A percentile compares a stretch with the other conserved stretches of the same genome.
These are phyloP conservation scores for Amanita inopinata DNA, from an alignment of 768 basidiomycete species.

Conservation along the genomic window DNA sequence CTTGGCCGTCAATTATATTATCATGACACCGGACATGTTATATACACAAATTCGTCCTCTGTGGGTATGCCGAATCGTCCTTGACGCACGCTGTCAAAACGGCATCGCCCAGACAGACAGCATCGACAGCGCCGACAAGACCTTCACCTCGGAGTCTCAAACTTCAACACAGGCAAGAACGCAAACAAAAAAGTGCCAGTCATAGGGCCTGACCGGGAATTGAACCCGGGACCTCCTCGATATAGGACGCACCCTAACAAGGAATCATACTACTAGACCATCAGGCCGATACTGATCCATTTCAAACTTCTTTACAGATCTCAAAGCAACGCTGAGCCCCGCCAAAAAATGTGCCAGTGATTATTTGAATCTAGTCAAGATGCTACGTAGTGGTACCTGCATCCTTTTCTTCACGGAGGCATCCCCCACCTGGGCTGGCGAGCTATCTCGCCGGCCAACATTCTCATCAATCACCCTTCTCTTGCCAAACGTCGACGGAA, in stretches of 20 bases:
- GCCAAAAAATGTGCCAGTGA: too few relatives aligned
- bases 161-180: not conserved
- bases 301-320: not conserved
- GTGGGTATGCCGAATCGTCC: too few relatives aligned
- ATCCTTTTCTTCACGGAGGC: conserved; percentile 1
- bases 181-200: not conserved
- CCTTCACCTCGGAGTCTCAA: not conserved
- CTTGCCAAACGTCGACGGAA: not conserved
- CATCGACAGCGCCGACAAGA: not conserved
- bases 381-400: conserved; percentile 4
- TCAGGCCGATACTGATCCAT: conserved; percentile 25
- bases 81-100: too few relatives aligned
- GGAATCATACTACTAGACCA: conserved; percentile 55
- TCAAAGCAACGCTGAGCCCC: too few relatives aligned
- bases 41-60: too few relatives aligned
- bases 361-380: conserved; percentile 8
- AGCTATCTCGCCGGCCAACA: conserved; percentile 3
- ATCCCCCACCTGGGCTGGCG: not conserved
- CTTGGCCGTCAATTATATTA: too few relatives aligned
- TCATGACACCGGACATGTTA: too few relatives aligned
- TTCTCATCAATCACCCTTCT: conserved; percentile 1
- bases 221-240: conserved; percentile 87
- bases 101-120: too few relatives aligned
- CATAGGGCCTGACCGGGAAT: conserved; percentile 67
- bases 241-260: conserved; percentile 36